Base-by-base conservation (phyloP, 768 basidiomycete genomes). In the Suillus tomentosus region DNA sequence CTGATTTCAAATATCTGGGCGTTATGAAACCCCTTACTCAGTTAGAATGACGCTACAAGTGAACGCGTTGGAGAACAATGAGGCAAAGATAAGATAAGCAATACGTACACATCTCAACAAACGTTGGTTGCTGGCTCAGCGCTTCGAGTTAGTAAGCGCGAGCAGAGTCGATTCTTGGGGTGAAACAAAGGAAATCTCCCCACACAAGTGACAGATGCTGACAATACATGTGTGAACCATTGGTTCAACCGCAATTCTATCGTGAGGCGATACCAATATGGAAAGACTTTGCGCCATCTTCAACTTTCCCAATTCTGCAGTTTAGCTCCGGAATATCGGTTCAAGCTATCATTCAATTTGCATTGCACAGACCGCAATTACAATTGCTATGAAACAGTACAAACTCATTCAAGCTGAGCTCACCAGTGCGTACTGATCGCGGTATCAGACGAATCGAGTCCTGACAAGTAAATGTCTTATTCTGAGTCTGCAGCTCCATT, bases 1-100 rank as follows among this genome's bases (percentile, higher is more conserved):
- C 22, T 48, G 22, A 53, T 51, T 51, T 51, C 24, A 51, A 51
- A 51, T 53, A 10, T 10, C 3, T 34, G 17, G 31, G 53, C 53
- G 31, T 15, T 27, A 15, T 34, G 10, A 19, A 31, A 4, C 31
- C 5, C 53, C 53, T 54, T 34, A 34, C 10, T 34, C 19, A 19
- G 53, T 54, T 54, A 54, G 53, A 31, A 31, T 31, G 31, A 31
- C 31, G 37, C n/a, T 39, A 7, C 55, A n/a, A 47, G 10, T 22
- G n/a, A 43, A 42, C 6, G 17, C 17, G 10, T n/a, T 8, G 19
- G 8, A 31, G 53, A 36, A 36, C 22, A 17, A 39, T 40, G 22
- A 40, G 14, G 15, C 37, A 57, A 56, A 58, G 56, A 58, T 58
- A 58, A 58, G 56, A 58, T 58, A 58, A 58, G 56, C 31, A 31